Base-by-base conservation (phyloP, 768 basidiomycete species). In the Tricholoma bakamatsutake region DNA sequence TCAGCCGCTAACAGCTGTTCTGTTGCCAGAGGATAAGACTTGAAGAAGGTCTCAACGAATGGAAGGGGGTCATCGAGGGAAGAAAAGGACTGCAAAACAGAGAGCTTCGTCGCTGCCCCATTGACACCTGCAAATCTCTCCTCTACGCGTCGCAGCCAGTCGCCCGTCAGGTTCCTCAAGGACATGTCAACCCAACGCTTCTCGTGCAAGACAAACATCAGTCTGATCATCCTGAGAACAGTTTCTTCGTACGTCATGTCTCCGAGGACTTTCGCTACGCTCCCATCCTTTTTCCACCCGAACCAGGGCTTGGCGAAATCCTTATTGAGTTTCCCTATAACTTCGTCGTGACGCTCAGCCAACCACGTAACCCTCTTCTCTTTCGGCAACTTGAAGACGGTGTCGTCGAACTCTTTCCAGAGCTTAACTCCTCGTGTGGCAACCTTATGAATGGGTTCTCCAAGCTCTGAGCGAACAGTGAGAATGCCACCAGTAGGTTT, bases 161-260 rank as follows among this genome's bases (percentile, higher is more conserved):
- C 97, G 0, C 96, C 95, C 13, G 91, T 87, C 63, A 98, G 77
- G 73, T 98, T 98, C 59, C 95, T 84, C 62, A 98, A 77, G 8
- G 90, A 91, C 48, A 84, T 62, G 65, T 99, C 97, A 65, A 98
- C 81, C 97, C 97, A 98, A 47, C 97, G 88, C 56, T 79, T 78
- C 75, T 98, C 84, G 64, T 97, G 91, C 42, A 85, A 68, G 59
- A 98, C 92, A 67, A 88, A 98, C 93, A 98, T 98, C 62, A 99
- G 76, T 40, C 90, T 79, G 52, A 98, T 78, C 88, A 98, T 88
- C 57, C 96, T 84, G 58, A 93, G 78, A 3, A 90, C 89, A 33
- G 90, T 87, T 69, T 98, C 97, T 75, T 98, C 94, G 71, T 99
- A 99, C 11, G 96, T 98, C 97, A 99, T 98, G 64, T 97, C 93